A percentile compares a stretch with the other conserved stretches of the same genome.
phyloP scores from a whole-genome alignment of 345 rosid genomes.

The Populus tremula region DNA sequence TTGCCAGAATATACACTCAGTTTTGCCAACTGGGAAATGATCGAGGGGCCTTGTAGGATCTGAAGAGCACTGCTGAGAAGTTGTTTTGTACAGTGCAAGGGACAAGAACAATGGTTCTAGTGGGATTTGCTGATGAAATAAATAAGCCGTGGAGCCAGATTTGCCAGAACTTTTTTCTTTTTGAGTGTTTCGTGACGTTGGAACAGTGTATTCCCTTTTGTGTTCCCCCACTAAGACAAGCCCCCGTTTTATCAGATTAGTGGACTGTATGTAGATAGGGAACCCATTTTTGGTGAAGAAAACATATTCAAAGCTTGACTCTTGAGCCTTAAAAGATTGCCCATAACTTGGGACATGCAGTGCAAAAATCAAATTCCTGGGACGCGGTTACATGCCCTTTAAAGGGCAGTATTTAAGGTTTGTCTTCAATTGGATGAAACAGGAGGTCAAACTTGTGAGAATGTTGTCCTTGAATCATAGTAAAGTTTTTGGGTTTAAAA shows the following conservation, averaged over 20 bases:
- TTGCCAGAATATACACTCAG: constrained; percentile 5
- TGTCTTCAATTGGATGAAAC: not conserved
- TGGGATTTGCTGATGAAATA: constrained; percentile 16
- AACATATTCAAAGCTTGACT: not conserved
- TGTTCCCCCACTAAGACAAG: constrained; percentile 14
- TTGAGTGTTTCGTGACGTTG: constrained; percentile 26
- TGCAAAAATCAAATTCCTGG: not conserved
- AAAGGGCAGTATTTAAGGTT: not conserved
- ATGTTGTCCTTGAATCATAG: not conserved
- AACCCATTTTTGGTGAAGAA: not conserved
- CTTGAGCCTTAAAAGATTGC: not conserved
- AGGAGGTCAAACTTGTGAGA: not conserved
- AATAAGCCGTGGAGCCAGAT: not conserved
- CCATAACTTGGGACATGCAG: not conserved
- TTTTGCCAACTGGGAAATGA: not conserved
- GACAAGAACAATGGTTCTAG: constrained; percentile 13
- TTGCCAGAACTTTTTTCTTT: not conserved
- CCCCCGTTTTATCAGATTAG: not conserved
- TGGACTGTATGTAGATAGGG: not conserved
- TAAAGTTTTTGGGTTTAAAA: not conserved
- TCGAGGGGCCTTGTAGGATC: not conserved
- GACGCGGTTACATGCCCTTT: not conserved
- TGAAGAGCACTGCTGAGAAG: constrained; percentile 14
- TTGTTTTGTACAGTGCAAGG: constrained; percentile 16
- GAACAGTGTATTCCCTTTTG: not conserved